These are phyloP conservation scores for Aspergillus transmontanensis DNA, from an alignment of 2,329 filamentous ascomycete genomes.

Conservation along the genomic window DNA sequence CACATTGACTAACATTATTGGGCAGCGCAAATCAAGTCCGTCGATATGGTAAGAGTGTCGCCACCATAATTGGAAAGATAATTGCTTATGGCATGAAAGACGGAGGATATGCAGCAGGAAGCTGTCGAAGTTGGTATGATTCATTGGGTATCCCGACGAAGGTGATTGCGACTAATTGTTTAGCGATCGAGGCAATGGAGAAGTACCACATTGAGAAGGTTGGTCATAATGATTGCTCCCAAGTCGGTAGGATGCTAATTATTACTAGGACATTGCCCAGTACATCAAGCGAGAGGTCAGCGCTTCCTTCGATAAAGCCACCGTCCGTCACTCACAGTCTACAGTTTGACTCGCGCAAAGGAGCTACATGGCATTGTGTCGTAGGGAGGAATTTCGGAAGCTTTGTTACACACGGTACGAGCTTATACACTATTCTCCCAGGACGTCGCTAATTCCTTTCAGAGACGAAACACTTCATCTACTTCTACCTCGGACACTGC, in stretches of 20 bases:
- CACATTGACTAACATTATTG: constrained; percentile 16
- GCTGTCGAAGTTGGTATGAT: constrained; percentile 89
- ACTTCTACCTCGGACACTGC: constrained; percentile 99
- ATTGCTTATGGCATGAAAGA: constrained; percentile 57
- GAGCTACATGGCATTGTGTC: constrained; percentile 98
- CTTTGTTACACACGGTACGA: constrained; percentile 91
- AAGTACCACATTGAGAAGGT: constrained; percentile 75
- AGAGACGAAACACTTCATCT: constrained; percentile 99
- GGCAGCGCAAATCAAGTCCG: constrained; percentile 93
- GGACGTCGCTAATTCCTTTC: constrained; percentile 19
- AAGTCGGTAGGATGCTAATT: not conserved
- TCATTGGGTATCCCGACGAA: not conserved
- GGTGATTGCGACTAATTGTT: constrained; percentile 29
- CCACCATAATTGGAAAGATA: constrained; percentile 14
- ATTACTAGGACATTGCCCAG: constrained; percentile 83
- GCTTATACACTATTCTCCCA: not conserved
- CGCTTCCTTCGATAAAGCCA: constrained; percentile 18
- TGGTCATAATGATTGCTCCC: not conserved
- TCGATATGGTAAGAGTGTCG: constrained; percentile 79
- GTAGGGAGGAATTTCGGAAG: constrained; percentile 98
- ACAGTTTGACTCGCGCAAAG: constrained; percentile 95
- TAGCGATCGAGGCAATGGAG: constrained; percentile 71
- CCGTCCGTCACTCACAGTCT: constrained; percentile 24
- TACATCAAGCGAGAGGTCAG: constrained; percentile 90
- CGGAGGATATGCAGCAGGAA: constrained; percentile 95